Conservation (phyloP, 2,329 filamentous ascomycete genomes). For the Cladosporium colombiae region DNA sequence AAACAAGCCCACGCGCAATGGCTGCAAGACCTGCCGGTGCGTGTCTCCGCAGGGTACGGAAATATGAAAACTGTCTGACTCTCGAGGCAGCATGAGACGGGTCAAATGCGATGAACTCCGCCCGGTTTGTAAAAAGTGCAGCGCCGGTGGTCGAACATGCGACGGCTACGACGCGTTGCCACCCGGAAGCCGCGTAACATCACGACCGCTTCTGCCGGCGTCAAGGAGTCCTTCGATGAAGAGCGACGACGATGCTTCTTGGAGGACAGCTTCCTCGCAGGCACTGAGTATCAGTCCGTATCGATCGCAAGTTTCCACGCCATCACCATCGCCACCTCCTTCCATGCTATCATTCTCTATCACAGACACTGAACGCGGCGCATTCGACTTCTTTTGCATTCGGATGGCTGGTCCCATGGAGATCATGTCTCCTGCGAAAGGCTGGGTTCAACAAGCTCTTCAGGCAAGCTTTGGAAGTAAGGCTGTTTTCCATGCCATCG, state of each 20-base stretch:
- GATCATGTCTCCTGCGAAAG: constrained; percentile 9
- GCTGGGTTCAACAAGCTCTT: constrained; percentile 11
- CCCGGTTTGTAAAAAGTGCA: constrained; percentile 53
- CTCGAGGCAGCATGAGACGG: constrained; percentile 48
- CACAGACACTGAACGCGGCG: constrained; percentile 3
- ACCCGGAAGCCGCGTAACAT: not conserved
- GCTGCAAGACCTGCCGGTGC: constrained; percentile 22
- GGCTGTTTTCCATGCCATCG: constrained; percentile 17
- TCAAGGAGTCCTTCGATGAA: constrained; percentile 7
- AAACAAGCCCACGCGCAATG: constrained; percentile 18
- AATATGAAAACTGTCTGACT: not conserved
- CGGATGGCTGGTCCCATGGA: constrained; percentile 10
- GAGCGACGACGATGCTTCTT: not conserved
- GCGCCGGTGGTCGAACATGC: constrained; percentile 54
- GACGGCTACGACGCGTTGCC: constrained; percentile 49
- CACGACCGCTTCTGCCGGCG: constrained; percentile 13
- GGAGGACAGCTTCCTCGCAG: not conserved
- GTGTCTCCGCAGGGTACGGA: not conserved
- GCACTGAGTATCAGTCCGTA: not conserved
- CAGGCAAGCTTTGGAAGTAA: constrained; percentile 10
- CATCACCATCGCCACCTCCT: not conserved
- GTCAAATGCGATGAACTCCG: constrained; percentile 58
- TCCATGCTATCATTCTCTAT: not conserved
- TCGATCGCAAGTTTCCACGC: not conserved
- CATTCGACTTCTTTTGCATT: constrained; percentile 16